Base-by-base conservation (phyloP, 305 asterid species). In the Solanum hybrid region DNA sequence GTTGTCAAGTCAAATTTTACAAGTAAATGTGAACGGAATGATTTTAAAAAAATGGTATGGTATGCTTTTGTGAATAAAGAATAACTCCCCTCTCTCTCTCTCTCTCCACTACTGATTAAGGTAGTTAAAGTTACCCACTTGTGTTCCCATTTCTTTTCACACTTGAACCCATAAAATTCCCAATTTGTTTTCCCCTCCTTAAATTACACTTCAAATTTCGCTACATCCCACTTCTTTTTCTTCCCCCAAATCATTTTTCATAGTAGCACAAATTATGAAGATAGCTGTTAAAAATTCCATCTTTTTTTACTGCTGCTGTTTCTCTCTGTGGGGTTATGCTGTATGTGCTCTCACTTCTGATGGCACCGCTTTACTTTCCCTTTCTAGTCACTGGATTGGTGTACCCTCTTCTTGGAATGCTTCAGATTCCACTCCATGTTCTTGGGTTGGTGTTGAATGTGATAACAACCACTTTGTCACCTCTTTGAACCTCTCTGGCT, bases 331-430 rank as follows among this genome's bases (percentile, higher is more conserved):
- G 11, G 16, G 75, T 22, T 22, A 18, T 61, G 71, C 71, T 8
- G 71, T 20, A 20, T 20, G 0, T 81, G 90, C 94, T 90, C 88
- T 96, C 89, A 95, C 78, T 89, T 92, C 90, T 14, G 98, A 97
- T 80, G 99, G 97, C 61, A 92, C 91, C 82, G 33, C 95, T 88
- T 95, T 97, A 46, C 89, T 97, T 83, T 95, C 98, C 28, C 92
- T 97, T 7, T 73, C 89, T 75, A 94, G 91, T 79, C 97, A 93
- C 61, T 97, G 98, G 97, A 88, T 91, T 11, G 75, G 78, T 31
- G 94, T 92, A 87, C 97, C 98, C 89, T 86, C 95, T 33, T 94
- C 92, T 93, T 97, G 99, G 99, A 95, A 95, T 94, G 95, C 95
- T 90, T 96, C 99, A 73, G 91, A 92, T 92, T 46, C 96, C 92